These are phyloP conservation scores for Picocystis salinarum DNA, from an alignment of 139 green algal species.

Conservation along the genomic window DNA sequence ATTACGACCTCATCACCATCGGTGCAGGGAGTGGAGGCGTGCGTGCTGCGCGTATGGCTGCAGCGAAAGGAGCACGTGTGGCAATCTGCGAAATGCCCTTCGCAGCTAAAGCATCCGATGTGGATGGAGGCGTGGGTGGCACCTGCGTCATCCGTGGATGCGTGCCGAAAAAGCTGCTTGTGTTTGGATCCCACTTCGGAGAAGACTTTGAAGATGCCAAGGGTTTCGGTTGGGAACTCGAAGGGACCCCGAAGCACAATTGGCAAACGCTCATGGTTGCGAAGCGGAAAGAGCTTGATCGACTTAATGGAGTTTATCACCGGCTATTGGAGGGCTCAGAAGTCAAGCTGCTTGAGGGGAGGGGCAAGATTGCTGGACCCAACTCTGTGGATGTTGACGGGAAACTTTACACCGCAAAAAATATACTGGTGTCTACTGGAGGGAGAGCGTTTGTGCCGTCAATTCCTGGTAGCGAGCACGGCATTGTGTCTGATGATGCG, in stretches of 20 bases:
- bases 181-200: constrained; percentile 68
- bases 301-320: constrained; percentile 79
- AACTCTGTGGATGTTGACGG: constrained; percentile 68
- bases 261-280: constrained; percentile 38
- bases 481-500: constrained; percentile 81
- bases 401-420: constrained; percentile 30
- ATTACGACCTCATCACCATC: constrained; percentile 86
- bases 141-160: constrained; percentile 89
- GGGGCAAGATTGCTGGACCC: constrained; percentile 50
- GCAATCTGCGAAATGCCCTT: constrained; percentile 6
- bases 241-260: constrained; percentile 15
- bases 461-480: constrained; percentile 73
- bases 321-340: constrained; percentile 10
- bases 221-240: constrained; percentile 64
- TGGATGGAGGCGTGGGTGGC: not conserved
- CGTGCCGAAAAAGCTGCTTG: constrained; percentile 97
- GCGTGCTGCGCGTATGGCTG: constrained; percentile 43
- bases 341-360: constrained; percentile 51
- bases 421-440: constrained; percentile 85
- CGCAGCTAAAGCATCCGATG: not conserved
- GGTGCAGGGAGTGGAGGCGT: constrained; percentile 74
- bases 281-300: constrained; percentile 76
- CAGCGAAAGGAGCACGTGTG: constrained; percentile 27
- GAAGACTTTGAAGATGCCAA: constrained; percentile 57
- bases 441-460: constrained; percentile 40